Evolutionary conservation across 148 eudicot genomes (phyloP), one percentile per base, ranked within the genome.

Genomic region (Cornus kousa): DNA sequence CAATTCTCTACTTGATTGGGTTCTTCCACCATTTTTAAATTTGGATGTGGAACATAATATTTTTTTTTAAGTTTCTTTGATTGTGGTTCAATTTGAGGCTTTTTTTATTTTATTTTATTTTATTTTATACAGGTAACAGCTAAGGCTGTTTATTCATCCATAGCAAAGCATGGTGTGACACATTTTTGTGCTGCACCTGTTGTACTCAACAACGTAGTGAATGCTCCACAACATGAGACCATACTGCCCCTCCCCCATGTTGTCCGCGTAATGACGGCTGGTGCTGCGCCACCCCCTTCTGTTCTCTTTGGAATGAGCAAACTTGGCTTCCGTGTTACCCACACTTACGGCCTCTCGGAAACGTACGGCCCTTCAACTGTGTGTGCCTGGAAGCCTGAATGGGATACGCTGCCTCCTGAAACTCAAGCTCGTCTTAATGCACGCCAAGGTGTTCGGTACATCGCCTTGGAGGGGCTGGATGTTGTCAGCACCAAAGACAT

Each of bases 131-230:
- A 95, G 98, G 97, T 95, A 66, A 81, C 94, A n/a, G 92, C 97
- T 0, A 95, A 90, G 80, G 93, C 80, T 69, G 86, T 95, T 46
- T 95, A 91, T 84, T 90, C 87, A 68, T 93, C 97, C 55, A 93
- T 95, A 79, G 93, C 93, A 55, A 80, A 90, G 12, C 76, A 90
- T 23, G 90, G 92, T 20, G 98, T 91, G 72, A 91, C 98, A 37
- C 94, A 93, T 84, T 95, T 95, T 79, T 93, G 98, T 77, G 98
- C 97, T 10, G 98, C 98, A 73, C 98, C 98, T 7, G 93, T 95
- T 22, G 98, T 95, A 60, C 98, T 95, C 81, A 95, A 95, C 84
- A 82, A 93, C 71, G 81, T 95, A 4, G 89, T 89, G 60, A 88
- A 95, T 67, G 97, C 97, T 10, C 85, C 91, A n/a, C 85, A 87